Evolutionary conservation across 2,329 filamentous ascomycete genomes (phyloP), one percentile per base, ranked within the genome.

Genomic region (Lasiodiplodia gonubiensis): DNA sequence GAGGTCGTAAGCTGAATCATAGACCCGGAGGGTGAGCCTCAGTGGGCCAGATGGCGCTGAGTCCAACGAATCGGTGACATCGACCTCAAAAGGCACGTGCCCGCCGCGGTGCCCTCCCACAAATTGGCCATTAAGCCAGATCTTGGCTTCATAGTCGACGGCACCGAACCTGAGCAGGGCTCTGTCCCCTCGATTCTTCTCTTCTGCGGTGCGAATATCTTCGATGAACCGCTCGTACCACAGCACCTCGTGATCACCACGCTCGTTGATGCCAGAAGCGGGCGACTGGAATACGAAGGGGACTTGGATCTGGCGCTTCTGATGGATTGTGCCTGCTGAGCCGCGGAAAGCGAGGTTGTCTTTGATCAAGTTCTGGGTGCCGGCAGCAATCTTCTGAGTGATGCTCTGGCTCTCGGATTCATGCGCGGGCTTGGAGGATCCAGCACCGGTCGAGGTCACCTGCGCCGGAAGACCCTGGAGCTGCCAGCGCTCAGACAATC

Each of bases 251-350:
- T 91, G 89, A 2, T 87, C 86, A 60, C 84, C 86, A 65, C 84
- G 84, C 39, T 89, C 84, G 68, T 86, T 82, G 70, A 90, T 86
- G 2, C 88, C 87, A 0, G 88, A 90, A 0, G 88, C 88, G 0
- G 85, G 84, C 5, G 85, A 84, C 74, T 91, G 89, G 72, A 90
- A 91, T 2, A 87, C 88, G 70, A 86, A 91, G 0, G 89, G 89
- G 0, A 91, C 88, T 42, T 83, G 80, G 69, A 91, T 90, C 11
- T 82, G 80, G 30, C 81, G 80, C 73, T 85, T 86, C 14, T 75
- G 71, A 68, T 85, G 74, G 14, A 77, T 78, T 0, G 71, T 69
- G 14, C 74, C 69, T 2, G 70, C 71, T 1, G 71, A 71, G 14
- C 72, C 73, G 1, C 73, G 51, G 18, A 82, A 77, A 64, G 70